A percentile compares a stretch with the other conserved stretches of the same genome.
phyloP scores from a whole-genome alignment of 2,329 filamentous ascomycete species.

The Fusarium devonianum region DNA sequence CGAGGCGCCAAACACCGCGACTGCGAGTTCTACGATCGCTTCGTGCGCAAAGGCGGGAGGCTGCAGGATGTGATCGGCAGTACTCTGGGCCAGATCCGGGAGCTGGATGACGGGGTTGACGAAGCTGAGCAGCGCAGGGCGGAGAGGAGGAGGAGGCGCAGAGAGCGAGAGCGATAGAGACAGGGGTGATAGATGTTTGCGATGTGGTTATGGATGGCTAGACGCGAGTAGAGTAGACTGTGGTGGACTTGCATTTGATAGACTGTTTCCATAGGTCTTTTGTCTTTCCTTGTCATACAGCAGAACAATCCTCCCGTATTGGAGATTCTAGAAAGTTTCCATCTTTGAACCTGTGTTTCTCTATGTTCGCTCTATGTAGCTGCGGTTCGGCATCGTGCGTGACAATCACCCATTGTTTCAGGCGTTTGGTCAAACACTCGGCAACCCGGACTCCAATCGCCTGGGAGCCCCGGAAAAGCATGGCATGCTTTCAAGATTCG shows the following conservation, averaged over 20 bases:
- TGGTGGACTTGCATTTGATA: background rate
- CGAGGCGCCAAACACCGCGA: conserved; percentile 33
- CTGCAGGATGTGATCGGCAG: conserved; percentile 39
- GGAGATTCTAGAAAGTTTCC: conserved; percentile 21
- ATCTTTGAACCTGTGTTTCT: background rate
- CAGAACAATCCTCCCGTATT: background rate
- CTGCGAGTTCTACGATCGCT: conserved; percentile 40
- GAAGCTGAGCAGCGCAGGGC: conserved; percentile 7
- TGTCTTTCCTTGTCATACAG: background rate
- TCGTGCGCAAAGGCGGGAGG: conserved; percentile 36
- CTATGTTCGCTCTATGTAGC: background rate
- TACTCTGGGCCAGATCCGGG: conserved; percentile 36
- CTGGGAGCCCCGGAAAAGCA: no score
- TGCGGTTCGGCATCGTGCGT: conserved; percentile 4
- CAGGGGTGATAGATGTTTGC: no score
- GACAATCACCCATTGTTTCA: conserved; percentile 6
- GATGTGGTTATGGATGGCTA: background rate
- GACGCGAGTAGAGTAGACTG: conserved; percentile 9
- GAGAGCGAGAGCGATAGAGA: conserved; percentile 15
- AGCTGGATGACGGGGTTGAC: conserved; percentile 23
- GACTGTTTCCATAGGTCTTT: background rate
- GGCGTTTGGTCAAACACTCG: conserved; percentile 18
- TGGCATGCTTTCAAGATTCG: no score
- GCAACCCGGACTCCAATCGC: no score
- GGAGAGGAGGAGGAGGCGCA: conserved; percentile 23